Evolutionary conservation across 176 grass and related monocot species (phyloP), one percentile per base, ranked within the genome.

Genomic region (Olyra latifolia): DNA sequence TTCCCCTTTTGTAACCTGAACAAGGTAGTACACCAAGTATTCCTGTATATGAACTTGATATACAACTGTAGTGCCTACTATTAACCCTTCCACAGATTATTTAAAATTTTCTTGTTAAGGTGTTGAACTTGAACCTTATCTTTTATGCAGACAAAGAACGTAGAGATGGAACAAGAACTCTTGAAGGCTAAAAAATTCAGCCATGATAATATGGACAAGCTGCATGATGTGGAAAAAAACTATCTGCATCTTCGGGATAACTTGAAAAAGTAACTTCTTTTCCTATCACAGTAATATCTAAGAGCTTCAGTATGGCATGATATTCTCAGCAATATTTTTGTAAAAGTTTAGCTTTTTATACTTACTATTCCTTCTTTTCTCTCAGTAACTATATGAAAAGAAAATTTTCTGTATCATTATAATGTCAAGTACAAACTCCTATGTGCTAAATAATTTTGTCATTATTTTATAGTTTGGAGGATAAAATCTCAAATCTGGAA

Each of bases 401-500:
- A 77, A 20, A 22, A 7, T 32, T 58, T 40, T 78, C 29, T 25
- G 61, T 57, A 69, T 71, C 22, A 9, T 47, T 66, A 46, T 73
- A 50, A 16, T 74, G 52, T 58, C 48, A 71, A n/a, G 28, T 24
- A 15, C 32, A 57, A 57, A 78, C 20, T 20, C 44, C 43, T 2
- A 62, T 54, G 59, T 65, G 20, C 43, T 80, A 46, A 65, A 73
- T 38, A 76, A 52, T 84, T 19, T 72, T 27, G 15, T 58, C 67
- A 23, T 77, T 57, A 7, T 79, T 84, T 74, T 13, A 70, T 77
- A 97, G 94, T 71, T 97, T 97, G 69, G 94, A 97, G 82, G 78
- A 84, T 67, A 97, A 97, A 76, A 87, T 91, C 35, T 85, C 88
- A 74, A 97, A 84, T 87, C 85, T 97, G 69, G 86, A 97, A 85